A percentile compares a stretch with the other conserved stretches of the same genome.
Conservation (phyloP, 2,329 filamentous ascomycete species). For the Lomentospora prolificans region DNA sequence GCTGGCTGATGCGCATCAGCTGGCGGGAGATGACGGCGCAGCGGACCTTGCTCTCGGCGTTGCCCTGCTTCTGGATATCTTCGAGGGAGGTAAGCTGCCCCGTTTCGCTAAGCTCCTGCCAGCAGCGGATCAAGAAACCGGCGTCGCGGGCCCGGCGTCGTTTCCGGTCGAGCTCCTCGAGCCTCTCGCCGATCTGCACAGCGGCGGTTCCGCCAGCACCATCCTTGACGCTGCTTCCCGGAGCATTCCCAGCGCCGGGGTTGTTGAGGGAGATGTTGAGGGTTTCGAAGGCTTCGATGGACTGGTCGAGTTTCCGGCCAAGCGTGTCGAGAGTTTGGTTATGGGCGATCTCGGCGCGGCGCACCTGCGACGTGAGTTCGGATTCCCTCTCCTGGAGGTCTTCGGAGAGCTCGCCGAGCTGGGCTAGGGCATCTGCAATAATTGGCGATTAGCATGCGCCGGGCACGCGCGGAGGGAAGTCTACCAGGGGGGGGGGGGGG, state of each 20-base stretch:
- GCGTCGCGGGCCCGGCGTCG: slow-evolving; percentile 83
- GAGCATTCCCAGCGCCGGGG: slow-evolving; percentile 33
- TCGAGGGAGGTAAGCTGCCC: slow-evolving; percentile 82
- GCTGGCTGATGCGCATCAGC: slow-evolving; percentile 85
- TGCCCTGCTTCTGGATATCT: slow-evolving; percentile 74
- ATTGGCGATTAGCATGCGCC: slow-evolving; percentile 16
- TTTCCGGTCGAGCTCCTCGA: slow-evolving; percentile 93
- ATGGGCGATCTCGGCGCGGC: slow-evolving; percentile 85
- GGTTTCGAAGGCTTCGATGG: slow-evolving; percentile 83
- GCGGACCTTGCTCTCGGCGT: slow-evolving; percentile 83
- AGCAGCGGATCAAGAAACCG: slow-evolving; percentile 91
- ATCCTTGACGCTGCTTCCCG: slow-evolving; percentile 4
- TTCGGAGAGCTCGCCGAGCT: slow-evolving; percentile 62
- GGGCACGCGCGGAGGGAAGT: neutral
- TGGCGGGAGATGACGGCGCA: slow-evolving; percentile 92
- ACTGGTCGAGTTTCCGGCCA: slow-evolving; percentile 81
- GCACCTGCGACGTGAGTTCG: slow-evolving; percentile 79
- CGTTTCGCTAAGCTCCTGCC: slow-evolving; percentile 86
- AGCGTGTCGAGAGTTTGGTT: slow-evolving; percentile 82
- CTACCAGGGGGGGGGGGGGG: neutral
- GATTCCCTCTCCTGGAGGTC: slow-evolving; percentile 87
- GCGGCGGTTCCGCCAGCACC: slow-evolving; percentile 68
- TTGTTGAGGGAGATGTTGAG: slow-evolving; percentile 70
- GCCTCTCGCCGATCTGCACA: slow-evolving; percentile 84
- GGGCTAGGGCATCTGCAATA: slow-evolving; percentile 48